Percentiles rank a stretch among this genome's conserved stretches.
Conservation (phyloP, 108 stramenopile species). For the Skeletonema menzelii region DNA sequence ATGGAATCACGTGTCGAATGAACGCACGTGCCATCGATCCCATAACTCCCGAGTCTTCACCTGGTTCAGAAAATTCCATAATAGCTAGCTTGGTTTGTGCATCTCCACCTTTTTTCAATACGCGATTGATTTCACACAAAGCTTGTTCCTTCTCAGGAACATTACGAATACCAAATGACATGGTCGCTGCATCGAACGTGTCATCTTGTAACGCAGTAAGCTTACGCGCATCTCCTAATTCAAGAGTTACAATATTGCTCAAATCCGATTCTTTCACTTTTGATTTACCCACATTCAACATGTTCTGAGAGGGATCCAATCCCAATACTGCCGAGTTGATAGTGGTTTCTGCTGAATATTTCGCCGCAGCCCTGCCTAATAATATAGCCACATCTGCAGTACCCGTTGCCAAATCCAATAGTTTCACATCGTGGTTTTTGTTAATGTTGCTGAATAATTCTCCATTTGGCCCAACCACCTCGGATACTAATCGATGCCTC, state of each 20-base stretch:
- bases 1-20: constrained; percentile 75
- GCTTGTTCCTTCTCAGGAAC: constrained; percentile 69
- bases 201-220: constrained; percentile 39
- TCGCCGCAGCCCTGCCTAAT: constrained; percentile 51
- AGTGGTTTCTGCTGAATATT: constrained; percentile 13
- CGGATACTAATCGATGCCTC: constrained; percentile 69
- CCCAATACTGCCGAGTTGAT: constrained; percentile 50
- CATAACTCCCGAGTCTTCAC: constrained; percentile 47
- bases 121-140: constrained; percentile 76
- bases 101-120: constrained; percentile 47
- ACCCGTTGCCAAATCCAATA: constrained; percentile 87
- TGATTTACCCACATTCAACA: constrained; percentile 74
- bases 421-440: not conserved
- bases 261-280: constrained; percentile 62
- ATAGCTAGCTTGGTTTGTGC: constrained; percentile 50
- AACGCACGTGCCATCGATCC: constrained; percentile 64
- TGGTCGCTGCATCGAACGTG: constrained; percentile 86
- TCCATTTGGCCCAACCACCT: constrained; percentile 34
- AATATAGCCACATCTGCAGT: constrained; percentile 94
- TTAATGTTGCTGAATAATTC: constrained; percentile 6
- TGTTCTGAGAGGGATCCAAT: constrained; percentile 87
- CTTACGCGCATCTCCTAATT: constrained; percentile 72
- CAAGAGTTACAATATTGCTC: constrained; percentile 42
- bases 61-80: constrained; percentile 86
- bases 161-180: constrained; percentile 96